phyloP scores from a whole-genome alignment of 805 yeast genomes.

The Kluyveromyces starmeri region DNA sequence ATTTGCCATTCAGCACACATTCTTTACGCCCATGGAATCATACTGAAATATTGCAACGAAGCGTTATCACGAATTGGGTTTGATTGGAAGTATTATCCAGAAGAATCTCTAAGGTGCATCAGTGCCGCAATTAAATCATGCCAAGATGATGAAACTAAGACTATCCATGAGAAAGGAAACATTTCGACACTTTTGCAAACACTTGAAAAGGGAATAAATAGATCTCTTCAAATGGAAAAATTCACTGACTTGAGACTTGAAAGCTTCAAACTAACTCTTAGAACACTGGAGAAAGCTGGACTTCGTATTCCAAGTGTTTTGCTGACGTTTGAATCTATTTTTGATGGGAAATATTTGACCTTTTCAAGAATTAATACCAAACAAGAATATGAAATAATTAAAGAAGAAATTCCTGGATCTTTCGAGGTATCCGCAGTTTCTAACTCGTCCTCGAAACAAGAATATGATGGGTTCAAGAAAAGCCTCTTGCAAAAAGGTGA shows the following conservation, averaged over 20 bases:
- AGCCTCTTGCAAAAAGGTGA: no score
- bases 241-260: neutral
- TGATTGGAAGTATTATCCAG: slow-evolving; percentile 4
- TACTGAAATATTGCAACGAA: slow-evolving; percentile 1
- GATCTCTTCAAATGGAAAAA: neutral
- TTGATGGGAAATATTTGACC: neutral
- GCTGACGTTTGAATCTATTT: slow-evolving; percentile 1
- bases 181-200: neutral
- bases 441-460: no score
- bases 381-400: no score
- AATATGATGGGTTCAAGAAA: no score
- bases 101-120: slow-evolving; percentile 1
- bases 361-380: no score
- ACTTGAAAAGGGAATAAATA: neutral
- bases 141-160: neutral
- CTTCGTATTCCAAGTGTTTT: slow-evolving; percentile 1
- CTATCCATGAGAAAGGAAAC: neutral
- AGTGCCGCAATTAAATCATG: neutral
- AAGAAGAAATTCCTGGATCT: no score
- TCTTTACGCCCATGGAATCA: neutral
- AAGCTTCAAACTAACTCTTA: neutral
- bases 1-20: slow-evolving; percentile 2
- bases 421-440: no score
- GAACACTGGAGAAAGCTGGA: neutral
- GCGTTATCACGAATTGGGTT: neutral